Conservation (phyloP, 2,329 filamentous ascomycete species). For the Cercospora beticola region DNA sequence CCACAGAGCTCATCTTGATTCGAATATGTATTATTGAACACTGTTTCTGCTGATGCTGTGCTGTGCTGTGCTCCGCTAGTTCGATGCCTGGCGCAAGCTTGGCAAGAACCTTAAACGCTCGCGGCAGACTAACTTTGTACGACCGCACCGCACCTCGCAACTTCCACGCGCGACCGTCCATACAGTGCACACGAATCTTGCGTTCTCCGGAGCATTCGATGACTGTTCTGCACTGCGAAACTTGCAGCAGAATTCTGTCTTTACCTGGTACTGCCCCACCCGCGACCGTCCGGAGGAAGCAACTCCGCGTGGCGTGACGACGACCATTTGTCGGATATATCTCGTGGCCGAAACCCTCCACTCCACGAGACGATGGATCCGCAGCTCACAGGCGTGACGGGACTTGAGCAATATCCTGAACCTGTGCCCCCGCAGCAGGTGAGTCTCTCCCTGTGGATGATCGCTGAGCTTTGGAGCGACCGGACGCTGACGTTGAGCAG, state of each 20-base stretch:
- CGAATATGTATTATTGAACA: background rate
- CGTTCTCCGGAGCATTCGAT: background rate
- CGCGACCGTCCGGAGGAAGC: background rate
- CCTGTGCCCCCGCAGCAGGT: conserved; percentile 4
- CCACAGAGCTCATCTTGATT: background rate
- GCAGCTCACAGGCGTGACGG: conserved; percentile 23
- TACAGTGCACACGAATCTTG: background rate
- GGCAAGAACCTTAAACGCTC: background rate
- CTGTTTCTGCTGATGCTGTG: background rate
- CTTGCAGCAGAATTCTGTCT: background rate
- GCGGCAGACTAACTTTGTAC: background rate
- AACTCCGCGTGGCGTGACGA: background rate
- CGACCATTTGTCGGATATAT: background rate
- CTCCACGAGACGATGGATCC: conserved; percentile 23
- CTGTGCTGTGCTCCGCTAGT: background rate
- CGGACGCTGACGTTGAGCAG: conserved; percentile 32
- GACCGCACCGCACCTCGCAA: background rate
- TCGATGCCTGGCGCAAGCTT: background rate
- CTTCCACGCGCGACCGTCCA: background rate
- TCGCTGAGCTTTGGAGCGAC: background rate
- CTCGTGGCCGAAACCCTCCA: conserved; percentile 6
- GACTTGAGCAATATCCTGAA: conserved; percentile 4
- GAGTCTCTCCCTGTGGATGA: background rate
- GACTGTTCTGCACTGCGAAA: background rate
- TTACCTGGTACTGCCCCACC: background rate